Evolutionary conservation across 768 basidiomycete genomes (phyloP).

Genomic region (Lentinula sp.): DNA sequence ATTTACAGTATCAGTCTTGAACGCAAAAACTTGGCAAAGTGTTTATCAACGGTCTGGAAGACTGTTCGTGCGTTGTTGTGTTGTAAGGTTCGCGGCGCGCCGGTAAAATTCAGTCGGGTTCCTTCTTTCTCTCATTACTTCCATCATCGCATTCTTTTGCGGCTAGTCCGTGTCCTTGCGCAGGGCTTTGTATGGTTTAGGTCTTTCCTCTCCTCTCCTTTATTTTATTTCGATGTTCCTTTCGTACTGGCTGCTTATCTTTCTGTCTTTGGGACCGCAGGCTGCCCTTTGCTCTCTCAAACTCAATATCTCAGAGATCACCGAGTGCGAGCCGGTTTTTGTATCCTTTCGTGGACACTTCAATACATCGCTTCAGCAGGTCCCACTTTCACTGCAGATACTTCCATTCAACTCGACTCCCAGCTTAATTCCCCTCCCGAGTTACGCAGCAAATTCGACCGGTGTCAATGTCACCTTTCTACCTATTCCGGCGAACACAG

Average conservation of each 20-base stretch:
- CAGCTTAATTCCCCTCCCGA: slow-evolving; percentile 38
- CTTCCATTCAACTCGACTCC: slow-evolving; percentile 50
- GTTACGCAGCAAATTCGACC: slow-evolving; percentile 25
- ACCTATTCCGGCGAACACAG: slow-evolving; percentile 41
- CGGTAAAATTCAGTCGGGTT: neutral
- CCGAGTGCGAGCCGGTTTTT: slow-evolving; percentile 48
- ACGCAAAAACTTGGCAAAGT: neutral
- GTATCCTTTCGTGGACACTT: slow-evolving; percentile 37
- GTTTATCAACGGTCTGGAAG: no score
- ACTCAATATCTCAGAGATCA: slow-evolving; percentile 36
- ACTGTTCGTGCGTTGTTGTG: no score
- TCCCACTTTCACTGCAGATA: slow-evolving; percentile 42
- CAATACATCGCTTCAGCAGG: slow-evolving; percentile 20
- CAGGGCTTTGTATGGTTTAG: slow-evolving; percentile 20
- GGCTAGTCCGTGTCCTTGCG: slow-evolving; percentile 26
- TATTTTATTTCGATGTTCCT: slow-evolving; percentile 17
- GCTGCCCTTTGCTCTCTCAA: slow-evolving; percentile 29
- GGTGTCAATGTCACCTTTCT: slow-evolving; percentile 45
- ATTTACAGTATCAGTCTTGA: neutral
- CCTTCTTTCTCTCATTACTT: slow-evolving; percentile 14
- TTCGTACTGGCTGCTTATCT: slow-evolving; percentile 23
- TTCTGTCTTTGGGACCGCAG: slow-evolving; percentile 33
- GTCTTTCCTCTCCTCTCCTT: slow-evolving; percentile 9
- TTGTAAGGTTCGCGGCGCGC: slow-evolving; percentile 9
- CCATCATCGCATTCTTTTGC: slow-evolving; percentile 16